Evolutionary conservation across 2,329 filamentous ascomycete genomes (phyloP).

Genomic region (Gliomastix tumulicola): DNA sequence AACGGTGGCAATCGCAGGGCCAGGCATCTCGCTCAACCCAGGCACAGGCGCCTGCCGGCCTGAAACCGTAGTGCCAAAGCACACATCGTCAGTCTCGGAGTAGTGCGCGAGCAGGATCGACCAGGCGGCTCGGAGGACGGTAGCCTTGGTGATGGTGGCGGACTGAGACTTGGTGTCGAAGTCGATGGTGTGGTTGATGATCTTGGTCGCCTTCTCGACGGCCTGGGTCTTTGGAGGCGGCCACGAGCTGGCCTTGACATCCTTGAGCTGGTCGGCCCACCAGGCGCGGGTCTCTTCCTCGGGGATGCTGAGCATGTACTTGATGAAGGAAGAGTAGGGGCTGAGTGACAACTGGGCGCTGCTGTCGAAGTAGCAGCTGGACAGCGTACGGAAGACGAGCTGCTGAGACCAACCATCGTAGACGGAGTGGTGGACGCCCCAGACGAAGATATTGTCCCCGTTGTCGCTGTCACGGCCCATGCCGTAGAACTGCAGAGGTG

Average conservation of each 20-base stretch:
- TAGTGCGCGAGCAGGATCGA: constrained; percentile 3
- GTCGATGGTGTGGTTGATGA: not conserved
- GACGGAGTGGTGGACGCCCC: constrained; percentile 15
- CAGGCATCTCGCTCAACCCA: constrained; percentile 6
- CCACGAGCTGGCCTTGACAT: constrained; percentile 5
- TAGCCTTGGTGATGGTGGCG: constrained; percentile 8
- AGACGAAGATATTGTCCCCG: constrained; percentile 8
- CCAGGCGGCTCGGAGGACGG: constrained; percentile 6
- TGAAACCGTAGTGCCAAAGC: constrained; percentile 8
- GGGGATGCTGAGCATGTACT: not conserved
- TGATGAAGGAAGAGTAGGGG: constrained; percentile 7
- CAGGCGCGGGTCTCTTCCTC: not conserved
- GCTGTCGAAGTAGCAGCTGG: constrained; percentile 2
- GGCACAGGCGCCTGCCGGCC: constrained; percentile 6
- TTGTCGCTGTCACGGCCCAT: constrained; percentile 8
- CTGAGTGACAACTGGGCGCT: constrained; percentile 4
- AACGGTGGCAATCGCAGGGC: constrained; percentile 8
- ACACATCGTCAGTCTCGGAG: constrained; percentile 6
- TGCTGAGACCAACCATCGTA: constrained; percentile 15
- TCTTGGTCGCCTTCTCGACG: not conserved
- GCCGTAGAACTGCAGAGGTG: constrained; percentile 3
- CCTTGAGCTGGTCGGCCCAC: not conserved
- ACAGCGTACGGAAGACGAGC: not conserved
- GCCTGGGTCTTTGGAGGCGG: constrained; percentile 1
- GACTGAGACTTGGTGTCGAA: not conserved